These are phyloP conservation scores for Leccinum uliginosum DNA, from an alignment of 768 basidiomycete genomes.

Conservation along the genomic window DNA sequence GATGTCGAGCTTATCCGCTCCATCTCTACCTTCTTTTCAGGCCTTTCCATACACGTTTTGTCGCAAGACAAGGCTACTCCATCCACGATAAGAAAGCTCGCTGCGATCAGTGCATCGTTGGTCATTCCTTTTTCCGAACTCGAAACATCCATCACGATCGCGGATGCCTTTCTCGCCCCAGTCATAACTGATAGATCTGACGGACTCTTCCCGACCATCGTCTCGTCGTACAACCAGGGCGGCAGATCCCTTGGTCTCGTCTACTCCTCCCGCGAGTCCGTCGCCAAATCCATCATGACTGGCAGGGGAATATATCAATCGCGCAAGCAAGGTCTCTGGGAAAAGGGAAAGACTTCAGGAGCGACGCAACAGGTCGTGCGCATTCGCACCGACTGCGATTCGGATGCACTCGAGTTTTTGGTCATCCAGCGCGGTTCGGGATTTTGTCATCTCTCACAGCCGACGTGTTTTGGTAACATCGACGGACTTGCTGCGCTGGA, in stretches of 20 bases:
- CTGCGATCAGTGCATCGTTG: conserved; percentile 54
- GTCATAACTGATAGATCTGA: conserved; percentile 84
- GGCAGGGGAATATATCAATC: conserved; percentile 96
- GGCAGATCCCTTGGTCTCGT: conserved; percentile 86
- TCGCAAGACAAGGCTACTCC: conserved; percentile 50
- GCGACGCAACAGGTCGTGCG: conserved; percentile 83
- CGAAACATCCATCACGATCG: conserved; percentile 59
- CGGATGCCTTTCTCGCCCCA: conserved; percentile 82
- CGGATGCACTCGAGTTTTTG: conserved; percentile 85
- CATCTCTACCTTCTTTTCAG: conserved; percentile 68
- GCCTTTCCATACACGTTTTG: conserved; percentile 60
- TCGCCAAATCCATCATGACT: conserved; percentile 80
- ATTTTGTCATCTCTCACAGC: conserved; percentile 87
- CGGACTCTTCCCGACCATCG: conserved; percentile 89
- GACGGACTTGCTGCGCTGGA: conserved; percentile 82
- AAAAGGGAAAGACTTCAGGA: conserved; percentile 95
- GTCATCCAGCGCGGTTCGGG: conserved; percentile 88
- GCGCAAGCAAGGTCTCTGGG: conserved; percentile 92
- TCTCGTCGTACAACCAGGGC: conserved; percentile 63
- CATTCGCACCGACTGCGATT: conserved; percentile 88
- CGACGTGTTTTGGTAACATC: conserved; percentile 84
- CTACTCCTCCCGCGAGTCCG: conserved; percentile 86
- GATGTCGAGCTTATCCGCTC: conserved; percentile 77
- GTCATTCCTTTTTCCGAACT: conserved; percentile 73
- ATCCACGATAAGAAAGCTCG: conserved; percentile 57